Conservation (phyloP, 192 early-diverging fungal species). For the Backusella psychrophila region DNA sequence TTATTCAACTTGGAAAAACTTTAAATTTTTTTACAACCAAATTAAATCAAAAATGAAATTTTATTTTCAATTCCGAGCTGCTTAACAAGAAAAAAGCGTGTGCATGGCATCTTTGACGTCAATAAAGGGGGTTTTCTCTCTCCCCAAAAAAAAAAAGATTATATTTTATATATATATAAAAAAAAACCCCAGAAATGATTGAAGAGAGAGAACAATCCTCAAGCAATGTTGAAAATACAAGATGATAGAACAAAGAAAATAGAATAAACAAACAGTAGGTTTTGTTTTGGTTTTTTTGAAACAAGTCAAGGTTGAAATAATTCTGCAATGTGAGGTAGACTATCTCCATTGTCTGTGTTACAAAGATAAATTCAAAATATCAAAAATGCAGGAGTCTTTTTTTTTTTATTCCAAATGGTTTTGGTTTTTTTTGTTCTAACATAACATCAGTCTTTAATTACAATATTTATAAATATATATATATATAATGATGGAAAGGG, state of each 20-base stretch:
- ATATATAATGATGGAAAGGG: not conserved
- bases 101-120: no score
- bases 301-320: not conserved
- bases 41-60: conserved; percentile 3
- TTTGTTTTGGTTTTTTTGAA: not conserved
- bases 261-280: not conserved
- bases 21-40: conserved; percentile 1
- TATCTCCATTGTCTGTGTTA: conserved; percentile 7
- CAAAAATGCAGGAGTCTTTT: not conserved
- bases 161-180: not conserved
- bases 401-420: not conserved
- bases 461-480: not conserved
- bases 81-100: not conserved
- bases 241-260: not conserved
- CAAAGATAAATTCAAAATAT: conserved; percentile 13
- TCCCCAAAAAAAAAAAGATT: not conserved
- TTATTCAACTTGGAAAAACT: not conserved
- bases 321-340: conserved; percentile 3
- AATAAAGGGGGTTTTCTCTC: no score
- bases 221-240: no score
- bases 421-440: not conserved
- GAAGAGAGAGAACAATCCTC: not conserved
- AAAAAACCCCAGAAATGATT: not conserved
- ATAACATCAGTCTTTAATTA: not conserved
- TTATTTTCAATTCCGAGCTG: not conserved